A percentile compares a stretch with the other conserved stretches of the same genome.
These are phyloP conservation scores for Vaccinium macrocarpon DNA, from an alignment of 148 eudicot genomes.

Conservation along the genomic window DNA sequence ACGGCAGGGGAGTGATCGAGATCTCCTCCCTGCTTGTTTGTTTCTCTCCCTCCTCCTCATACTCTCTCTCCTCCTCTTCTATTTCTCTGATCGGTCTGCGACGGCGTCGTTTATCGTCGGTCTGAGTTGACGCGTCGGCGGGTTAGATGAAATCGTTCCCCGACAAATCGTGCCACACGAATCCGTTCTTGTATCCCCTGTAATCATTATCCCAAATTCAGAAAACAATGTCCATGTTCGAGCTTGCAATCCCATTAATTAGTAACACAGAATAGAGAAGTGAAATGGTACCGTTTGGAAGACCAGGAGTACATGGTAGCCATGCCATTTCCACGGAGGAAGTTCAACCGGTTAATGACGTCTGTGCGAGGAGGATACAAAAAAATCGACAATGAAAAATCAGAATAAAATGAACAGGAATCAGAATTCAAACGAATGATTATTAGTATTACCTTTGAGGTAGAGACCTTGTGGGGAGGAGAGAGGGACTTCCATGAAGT, in stretches of 20 bases:
- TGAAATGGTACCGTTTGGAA: conserved; percentile 55
- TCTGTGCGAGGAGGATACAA: too few relatives aligned
- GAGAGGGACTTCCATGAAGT: too few relatives aligned
- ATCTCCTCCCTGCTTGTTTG: conserved; percentile 52
- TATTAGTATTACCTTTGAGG: too few relatives aligned
- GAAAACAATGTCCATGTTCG: not conserved
- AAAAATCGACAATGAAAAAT: too few relatives aligned
- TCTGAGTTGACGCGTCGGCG: conserved; percentile 91
- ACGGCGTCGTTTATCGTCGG: conserved; percentile 65
- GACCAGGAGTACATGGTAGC: conserved; percentile 80
- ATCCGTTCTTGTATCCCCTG: conserved; percentile 91
- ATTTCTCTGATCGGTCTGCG: conserved; percentile 32
- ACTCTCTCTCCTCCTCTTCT: conserved; percentile 24
- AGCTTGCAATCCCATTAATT: too few relatives aligned
- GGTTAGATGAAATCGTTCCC: conserved; percentile 82
- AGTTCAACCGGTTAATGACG: conserved; percentile 69
- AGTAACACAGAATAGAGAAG: not conserved
- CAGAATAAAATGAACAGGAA: too few relatives aligned
- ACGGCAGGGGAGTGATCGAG: conserved; percentile 94
- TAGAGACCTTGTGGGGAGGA: too few relatives aligned
- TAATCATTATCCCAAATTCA: conserved; percentile 6
- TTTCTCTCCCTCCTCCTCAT: not conserved
- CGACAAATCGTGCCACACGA: conserved; percentile 82
- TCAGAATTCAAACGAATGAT: too few relatives aligned
- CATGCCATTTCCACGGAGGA: conserved; percentile 88